Percentiles rank a stretch among this genome's conserved stretches.
Conservation (phyloP, 164 flowering plant genomes). For the Litsea cubeba region DNA sequence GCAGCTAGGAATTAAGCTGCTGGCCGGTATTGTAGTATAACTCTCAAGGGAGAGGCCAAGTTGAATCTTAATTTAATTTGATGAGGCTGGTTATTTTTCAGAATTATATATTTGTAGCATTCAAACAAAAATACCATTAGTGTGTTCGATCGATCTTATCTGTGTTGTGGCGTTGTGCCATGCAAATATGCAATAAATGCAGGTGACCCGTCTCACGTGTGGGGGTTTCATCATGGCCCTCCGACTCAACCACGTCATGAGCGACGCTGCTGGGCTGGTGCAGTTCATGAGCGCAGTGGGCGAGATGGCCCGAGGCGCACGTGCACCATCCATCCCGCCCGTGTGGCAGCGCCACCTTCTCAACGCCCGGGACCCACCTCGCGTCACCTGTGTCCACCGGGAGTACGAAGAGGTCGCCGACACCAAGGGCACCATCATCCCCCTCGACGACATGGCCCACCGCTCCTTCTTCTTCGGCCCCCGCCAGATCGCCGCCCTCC, state of each 20-base stretch:
- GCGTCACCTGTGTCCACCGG: slow-evolving; percentile 14
- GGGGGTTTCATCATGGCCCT: slow-evolving; percentile 32
- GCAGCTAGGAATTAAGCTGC: no score
- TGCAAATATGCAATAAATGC: neutral
- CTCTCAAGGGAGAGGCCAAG: no score
- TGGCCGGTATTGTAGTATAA: no score
- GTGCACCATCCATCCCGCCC: slow-evolving; percentile 21
- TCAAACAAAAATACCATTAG: no score
- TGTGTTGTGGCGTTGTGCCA: no score
- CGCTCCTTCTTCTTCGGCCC: slow-evolving; percentile 25
- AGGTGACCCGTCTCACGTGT: slow-evolving; percentile 49
- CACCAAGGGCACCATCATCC: slow-evolving; percentile 9
- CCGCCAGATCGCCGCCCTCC: slow-evolving; percentile 11
- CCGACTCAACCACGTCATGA: slow-evolving; percentile 31
- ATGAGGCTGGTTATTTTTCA: no score
- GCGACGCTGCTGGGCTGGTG: slow-evolving; percentile 25
- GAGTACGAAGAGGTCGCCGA: slow-evolving; percentile 17
- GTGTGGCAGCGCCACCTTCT: slow-evolving; percentile 23
- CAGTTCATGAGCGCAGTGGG: slow-evolving; percentile 23
- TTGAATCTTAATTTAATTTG: no score
- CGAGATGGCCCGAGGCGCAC: slow-evolving; percentile 25
- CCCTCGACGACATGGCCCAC: slow-evolving; percentile 15
- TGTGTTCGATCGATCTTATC: no score
- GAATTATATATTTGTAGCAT: no score
- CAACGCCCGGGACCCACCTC: slow-evolving; percentile 21